Base-by-base conservation (phyloP, 73 alveolate species). In the Effrenium voratum region DNA sequence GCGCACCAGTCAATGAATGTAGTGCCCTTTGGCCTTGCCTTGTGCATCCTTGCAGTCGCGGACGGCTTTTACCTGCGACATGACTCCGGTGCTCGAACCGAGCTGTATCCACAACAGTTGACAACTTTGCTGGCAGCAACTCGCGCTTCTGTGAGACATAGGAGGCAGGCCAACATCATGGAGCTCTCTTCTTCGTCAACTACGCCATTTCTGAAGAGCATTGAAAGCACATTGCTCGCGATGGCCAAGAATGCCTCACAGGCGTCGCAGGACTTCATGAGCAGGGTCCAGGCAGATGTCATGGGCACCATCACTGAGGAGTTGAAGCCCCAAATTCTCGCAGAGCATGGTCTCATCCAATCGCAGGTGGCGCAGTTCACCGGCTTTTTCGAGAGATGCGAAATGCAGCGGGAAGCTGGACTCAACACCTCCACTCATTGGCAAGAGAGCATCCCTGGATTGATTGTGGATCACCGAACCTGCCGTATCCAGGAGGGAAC, bases 271-370 rank as follows among this genome's bases (percentile, higher is more conserved):
- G 72, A 87, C 38, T 49, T 63, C 66, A n/a, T 87, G 46, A 70
- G 45, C 22, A 34, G 72, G 26, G 95, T 87, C 50, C 59, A 87
- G 72, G 47, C 60, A 3, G 95, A 87, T 66, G 95, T 87, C 19
- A 63, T 87, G 95, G 32, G 57, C 5, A 87, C 57, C 59, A 72
- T 87, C 13, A 12, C 82, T 3, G 43, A 63, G 16, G 68, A 60
- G 70, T 55, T 87, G 50, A 87, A 63, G 36, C 95, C 95, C 38
- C 52, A 84, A 38, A 87, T 87, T n/a, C 30, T 87, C 34, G 59
- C 84, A 30, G 95, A 87, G 84, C 85, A 87, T n/a, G n/a, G n/a
- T 46, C 57, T 41, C 41, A 87, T 87, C 52, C 95, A 87, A 84
- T 36, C 95, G 26, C 95, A 87, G 84, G n/a, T 87, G 2, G 95